Evolutionary conservation across 2,329 filamentous ascomycete species (phyloP).

Genomic region (Aspergillus niger): DNA sequence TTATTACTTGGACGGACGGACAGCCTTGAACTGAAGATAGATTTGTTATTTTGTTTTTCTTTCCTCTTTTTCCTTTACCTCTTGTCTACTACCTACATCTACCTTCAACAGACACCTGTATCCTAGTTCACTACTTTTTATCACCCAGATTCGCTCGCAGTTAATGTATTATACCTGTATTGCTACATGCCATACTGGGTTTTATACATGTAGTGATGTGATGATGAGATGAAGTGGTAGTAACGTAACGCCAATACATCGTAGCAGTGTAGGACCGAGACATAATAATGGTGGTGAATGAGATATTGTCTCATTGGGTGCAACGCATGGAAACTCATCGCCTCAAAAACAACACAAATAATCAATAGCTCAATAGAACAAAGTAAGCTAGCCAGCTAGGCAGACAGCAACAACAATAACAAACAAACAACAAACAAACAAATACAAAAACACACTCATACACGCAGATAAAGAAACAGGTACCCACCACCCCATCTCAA

Average conservation of each 20-base stretch:
- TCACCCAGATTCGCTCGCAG: not conserved
- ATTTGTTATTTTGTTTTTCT: not conserved
- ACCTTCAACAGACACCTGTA: not conserved
- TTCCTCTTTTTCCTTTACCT: no score
- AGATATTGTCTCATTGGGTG: no score
- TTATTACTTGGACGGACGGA: not conserved
- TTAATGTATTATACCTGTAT: slow-evolving; percentile 6
- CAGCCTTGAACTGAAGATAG: not conserved
- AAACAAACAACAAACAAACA: not conserved
- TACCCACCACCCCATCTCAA: not conserved
- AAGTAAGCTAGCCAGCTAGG: no score
- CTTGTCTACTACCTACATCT: no score
- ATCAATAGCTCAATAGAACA: no score
- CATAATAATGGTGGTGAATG: no score
- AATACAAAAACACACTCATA: not conserved
- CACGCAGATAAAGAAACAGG: not conserved
- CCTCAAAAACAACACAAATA: no score
- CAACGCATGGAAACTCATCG: no score
- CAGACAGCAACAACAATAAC: not conserved
- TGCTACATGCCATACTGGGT: not conserved
- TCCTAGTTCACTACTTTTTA: not conserved
- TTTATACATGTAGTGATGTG: not conserved
- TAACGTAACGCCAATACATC: no score
- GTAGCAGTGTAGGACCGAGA: no score
- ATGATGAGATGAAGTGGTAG: no score